A percentile compares a stretch with the other conserved stretches of the same genome.
Conservation (phyloP, 2,329 filamentous ascomycete genomes). For the Hymenoscyphus linearis region DNA sequence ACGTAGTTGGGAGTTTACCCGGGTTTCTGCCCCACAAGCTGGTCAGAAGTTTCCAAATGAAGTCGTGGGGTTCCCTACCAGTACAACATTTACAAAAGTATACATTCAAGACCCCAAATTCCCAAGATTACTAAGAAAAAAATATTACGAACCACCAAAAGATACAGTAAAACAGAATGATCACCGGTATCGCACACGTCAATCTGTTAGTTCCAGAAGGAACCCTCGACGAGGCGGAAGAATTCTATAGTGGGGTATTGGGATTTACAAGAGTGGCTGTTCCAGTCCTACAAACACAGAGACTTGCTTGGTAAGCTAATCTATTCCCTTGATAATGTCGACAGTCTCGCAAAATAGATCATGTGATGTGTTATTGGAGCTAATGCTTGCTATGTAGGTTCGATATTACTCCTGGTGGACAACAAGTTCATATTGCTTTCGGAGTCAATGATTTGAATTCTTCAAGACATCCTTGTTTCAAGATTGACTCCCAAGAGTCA, state of each 20-base stretch:
- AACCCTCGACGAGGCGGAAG: constrained; percentile 45
- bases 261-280: constrained; percentile 49
- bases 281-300: constrained; percentile 45
- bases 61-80: background rate
- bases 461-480: constrained; percentile 54
- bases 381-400: constrained; percentile 34
- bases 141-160: background rate
- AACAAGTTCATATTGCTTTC: constrained; percentile 52
- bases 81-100: background rate
- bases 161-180: constrained; percentile 29
- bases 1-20: background rate
- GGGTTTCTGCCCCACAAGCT: background rate
- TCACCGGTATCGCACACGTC: constrained; percentile 50
- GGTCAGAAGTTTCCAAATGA: background rate
- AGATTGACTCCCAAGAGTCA: constrained; percentile 42
- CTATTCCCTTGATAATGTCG: background rate
- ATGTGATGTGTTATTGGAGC: background rate
- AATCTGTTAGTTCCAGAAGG: constrained; percentile 52
- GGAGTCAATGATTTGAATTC: constrained; percentile 40
- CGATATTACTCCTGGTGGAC: constrained; percentile 47
- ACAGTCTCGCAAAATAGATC: background rate
- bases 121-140: background rate
- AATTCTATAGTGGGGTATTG: constrained; percentile 52
- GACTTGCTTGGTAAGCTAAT: constrained; percentile 46
- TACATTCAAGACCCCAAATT: background rate